Evolutionary conservation across 2,329 filamentous ascomycete genomes (phyloP).

Genomic region (Ilyonectria robusta): DNA sequence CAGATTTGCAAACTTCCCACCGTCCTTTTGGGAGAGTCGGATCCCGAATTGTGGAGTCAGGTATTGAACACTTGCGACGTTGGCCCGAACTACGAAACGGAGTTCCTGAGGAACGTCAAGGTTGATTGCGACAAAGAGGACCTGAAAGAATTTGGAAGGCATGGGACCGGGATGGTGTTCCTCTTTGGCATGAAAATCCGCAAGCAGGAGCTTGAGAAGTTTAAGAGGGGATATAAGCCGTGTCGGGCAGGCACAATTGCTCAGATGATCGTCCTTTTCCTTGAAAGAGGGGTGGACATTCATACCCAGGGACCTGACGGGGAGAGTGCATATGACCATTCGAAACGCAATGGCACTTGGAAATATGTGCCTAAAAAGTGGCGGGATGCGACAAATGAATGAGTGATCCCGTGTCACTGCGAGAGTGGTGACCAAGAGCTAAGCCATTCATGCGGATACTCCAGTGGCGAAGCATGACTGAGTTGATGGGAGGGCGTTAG

Average conservation of each 20-base stretch:
- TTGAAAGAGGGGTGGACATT: neutral
- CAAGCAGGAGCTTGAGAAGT: too few species aligned
- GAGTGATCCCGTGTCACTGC: too few species aligned
- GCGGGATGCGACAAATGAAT: neutral
- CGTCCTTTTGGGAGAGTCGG: neutral
- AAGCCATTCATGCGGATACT: too few species aligned
- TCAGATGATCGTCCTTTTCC: constrained; percentile 1
- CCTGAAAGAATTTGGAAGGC: too few species aligned
- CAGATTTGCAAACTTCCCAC: neutral
- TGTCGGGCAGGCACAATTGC: neutral
- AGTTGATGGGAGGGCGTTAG: too few species aligned
- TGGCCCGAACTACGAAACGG: too few species aligned
- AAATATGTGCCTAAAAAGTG: neutral
- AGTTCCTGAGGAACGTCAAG: too few species aligned
- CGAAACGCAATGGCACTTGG: neutral
- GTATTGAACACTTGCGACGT: too few species aligned
- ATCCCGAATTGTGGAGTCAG: too few species aligned
- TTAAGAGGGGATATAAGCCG: neutral
- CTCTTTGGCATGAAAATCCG: neutral
- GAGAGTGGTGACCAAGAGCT: too few species aligned
- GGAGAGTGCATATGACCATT: constrained; percentile 2
- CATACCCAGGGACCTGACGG: neutral
- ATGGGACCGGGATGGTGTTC: too few species aligned
- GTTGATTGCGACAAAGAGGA: neutral
- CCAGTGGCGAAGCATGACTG: too few species aligned